Conservation (phyloP, 306 rosid genomes). For the Quercus agrifolia region DNA sequence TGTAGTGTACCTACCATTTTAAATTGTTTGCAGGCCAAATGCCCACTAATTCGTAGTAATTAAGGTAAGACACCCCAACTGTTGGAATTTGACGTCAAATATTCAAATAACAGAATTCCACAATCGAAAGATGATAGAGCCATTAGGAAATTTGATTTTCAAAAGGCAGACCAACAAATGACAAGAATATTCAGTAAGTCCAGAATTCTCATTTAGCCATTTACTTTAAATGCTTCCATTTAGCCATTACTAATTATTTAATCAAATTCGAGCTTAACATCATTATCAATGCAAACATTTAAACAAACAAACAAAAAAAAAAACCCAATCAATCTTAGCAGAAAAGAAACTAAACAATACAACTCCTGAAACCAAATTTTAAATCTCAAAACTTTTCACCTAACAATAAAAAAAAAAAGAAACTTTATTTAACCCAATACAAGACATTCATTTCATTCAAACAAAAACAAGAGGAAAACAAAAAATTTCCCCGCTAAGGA, state of each 20-base stretch:
- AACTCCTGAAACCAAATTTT: background rate
- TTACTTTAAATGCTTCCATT: background rate
- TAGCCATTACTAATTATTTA: background rate
- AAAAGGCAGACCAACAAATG: background rate
- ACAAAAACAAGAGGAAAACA: background rate
- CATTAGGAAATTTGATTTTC: background rate
- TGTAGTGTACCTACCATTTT: no score
- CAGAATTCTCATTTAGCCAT: background rate
- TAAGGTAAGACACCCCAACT: background rate
- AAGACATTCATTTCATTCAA: background rate
- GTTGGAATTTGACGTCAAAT: background rate
- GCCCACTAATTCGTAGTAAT: background rate
- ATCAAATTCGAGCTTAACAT: background rate
- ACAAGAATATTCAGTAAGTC: background rate
- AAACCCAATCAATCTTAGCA: background rate
- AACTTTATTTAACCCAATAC: background rate
- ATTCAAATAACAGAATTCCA: background rate
- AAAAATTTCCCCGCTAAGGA: background rate
- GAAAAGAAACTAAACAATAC: background rate
- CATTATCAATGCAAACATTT: background rate
- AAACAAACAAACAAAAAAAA: background rate
- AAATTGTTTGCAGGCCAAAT: background rate
- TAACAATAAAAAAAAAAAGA: background rate
- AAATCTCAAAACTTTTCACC: background rate
- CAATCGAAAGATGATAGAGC: background rate